Evolutionary conservation across 1,284 basidiomycete genomes (phyloP), one percentile per base, ranked within the genome.

Genomic region (Ceratobasidium sp.): DNA sequence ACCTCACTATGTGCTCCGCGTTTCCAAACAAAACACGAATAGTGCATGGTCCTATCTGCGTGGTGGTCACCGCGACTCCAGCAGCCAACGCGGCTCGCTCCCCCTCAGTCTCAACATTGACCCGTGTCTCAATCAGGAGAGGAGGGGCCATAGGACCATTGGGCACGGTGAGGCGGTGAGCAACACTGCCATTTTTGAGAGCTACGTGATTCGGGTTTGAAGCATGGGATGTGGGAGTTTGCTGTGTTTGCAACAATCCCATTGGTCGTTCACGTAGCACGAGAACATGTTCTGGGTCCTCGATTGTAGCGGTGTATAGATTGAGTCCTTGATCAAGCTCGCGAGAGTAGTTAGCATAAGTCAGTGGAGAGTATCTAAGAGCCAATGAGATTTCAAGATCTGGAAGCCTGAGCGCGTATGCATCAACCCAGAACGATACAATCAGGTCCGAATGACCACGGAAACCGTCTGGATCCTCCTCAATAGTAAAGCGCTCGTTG

Each of bases 181-280:
- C 23, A 35, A 60, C 58, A 28, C n/a, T n/a, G n/a, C n/a, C n/a
- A n/a, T n/a, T n/a, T n/a, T n/a, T n/a, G n/a, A n/a, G n/a, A n/a
- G n/a, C n/a, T n/a, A n/a, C n/a, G n/a, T n/a, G n/a, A n/a, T n/a
- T 33, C 49, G 31, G 47, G 31, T 1, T 1, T n/a, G 28, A 33
- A 26, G 42, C 28, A 45, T 28, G 37, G n/a, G 31, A 42, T 42
- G 15, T 28, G 53, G 26, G 26, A 13, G 37, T 13, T 15, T 37
- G 66, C 31, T 66, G 64, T 3, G 47, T 31, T 13, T 66, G 23
- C 17, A 45, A 47, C 10, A 33, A 10, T 8, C 45, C 64, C 64
- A 66, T 66, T 7, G 64, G 64, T 15, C 64, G 64, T 13, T 66
- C 45, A 28, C 64, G 64, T 20, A 66, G 28, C n/a, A 66, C 64